Evolutionary conservation across 2,329 filamentous ascomycete species (phyloP).

Genomic region (Akanthomyces lecanii): DNA sequence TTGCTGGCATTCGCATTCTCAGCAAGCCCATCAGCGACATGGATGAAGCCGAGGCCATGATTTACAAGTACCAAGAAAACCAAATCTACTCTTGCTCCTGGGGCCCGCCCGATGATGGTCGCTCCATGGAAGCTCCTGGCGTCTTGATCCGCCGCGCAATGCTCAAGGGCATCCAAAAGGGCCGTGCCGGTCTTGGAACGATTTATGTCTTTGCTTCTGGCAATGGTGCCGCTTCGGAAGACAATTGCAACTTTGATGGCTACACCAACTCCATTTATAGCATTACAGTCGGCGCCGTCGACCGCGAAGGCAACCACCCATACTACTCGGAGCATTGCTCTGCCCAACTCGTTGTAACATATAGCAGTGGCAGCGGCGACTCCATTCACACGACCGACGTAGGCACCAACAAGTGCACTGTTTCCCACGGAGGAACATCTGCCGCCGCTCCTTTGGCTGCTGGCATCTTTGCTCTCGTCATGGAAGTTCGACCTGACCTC

Average conservation of each 20-base stretch:
- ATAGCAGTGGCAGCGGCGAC: slow-evolving; percentile 85
- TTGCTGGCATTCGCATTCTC: slow-evolving; percentile 88
- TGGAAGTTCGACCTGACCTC: slow-evolving; percentile 80
- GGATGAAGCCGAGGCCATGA: slow-evolving; percentile 88
- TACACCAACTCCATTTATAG: slow-evolving; percentile 99
- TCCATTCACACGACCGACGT: slow-evolving; percentile 97
- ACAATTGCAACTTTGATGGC: slow-evolving; percentile 99
- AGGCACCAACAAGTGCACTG: slow-evolving; percentile 73
- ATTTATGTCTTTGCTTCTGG: slow-evolving; percentile 95
- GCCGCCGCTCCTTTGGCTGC: slow-evolving; percentile 90
- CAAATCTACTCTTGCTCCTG: slow-evolving; percentile 98
- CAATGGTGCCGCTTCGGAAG: slow-evolving; percentile 79
- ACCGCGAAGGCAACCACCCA: slow-evolving; percentile 80
- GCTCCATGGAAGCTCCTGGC: slow-evolving; percentile 89
- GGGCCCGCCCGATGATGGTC: slow-evolving; percentile 91
- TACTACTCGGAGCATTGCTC: slow-evolving; percentile 97
- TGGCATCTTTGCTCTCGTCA: slow-evolving; percentile 83
- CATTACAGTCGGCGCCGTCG: slow-evolving; percentile 91
- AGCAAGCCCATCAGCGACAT: slow-evolving; percentile 86
- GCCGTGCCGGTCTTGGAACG: slow-evolving; percentile 76
- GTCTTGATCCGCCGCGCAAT: slow-evolving; percentile 86
- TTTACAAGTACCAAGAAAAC: slow-evolving; percentile 86
- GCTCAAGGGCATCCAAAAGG: slow-evolving; percentile 86
- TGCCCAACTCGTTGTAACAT: slow-evolving; percentile 91
- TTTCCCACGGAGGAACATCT: slow-evolving; percentile 87